Base-by-base conservation (phyloP, 495 filamentous ascomycete species). In the Penicillium coprophilum region DNA sequence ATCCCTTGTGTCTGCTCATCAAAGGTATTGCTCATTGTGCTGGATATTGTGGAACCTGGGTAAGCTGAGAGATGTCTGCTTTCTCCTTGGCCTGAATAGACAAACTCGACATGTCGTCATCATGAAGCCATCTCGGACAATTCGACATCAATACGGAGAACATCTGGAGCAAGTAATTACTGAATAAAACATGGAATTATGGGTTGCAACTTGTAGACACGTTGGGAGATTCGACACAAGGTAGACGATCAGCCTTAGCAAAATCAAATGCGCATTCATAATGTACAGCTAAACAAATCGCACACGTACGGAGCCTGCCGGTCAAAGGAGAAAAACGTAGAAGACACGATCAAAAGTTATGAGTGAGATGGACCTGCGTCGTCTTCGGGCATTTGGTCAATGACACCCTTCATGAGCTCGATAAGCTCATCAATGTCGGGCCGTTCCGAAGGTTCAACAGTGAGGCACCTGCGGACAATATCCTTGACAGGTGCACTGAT, bases 401-500 rank as follows among this genome's bases (percentile, higher is more conserved):
- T 84, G 8, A 90, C 87, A 46, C 79, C 75, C 76, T 92, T 85
- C 38, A 96, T 85, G 69, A 92, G 81, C 53, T 78, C 74, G 64
- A 96, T 96, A 74, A 98, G 67, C 77, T 96, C 88, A 59, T 90
- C 86, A 58, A 98, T 88, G 75, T 95, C 89, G 11, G 94, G 94
- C 57, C 94, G 79, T 65, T 98, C 95, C 10, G 78, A 84, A 24
- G 95, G 88, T 76, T 98, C 94, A n/a, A 98, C 91, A 70, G 80
- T 85, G 69, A 98, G 74, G 72, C 94, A 98, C 66, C 81, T 86
- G 74, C 91, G 77, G 40, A 97, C 91, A 6, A 97, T 82, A 52
- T 95, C 87, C 68, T 91, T 87, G 36, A 96, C 88, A 1, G 79
- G 75, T 41, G 91, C 88, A 58, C 86, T 91, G 56, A 96, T 90